phyloP scores from a whole-genome alignment of 2,329 filamentous ascomycete genomes.

The Sclerotinia spermophila region DNA sequence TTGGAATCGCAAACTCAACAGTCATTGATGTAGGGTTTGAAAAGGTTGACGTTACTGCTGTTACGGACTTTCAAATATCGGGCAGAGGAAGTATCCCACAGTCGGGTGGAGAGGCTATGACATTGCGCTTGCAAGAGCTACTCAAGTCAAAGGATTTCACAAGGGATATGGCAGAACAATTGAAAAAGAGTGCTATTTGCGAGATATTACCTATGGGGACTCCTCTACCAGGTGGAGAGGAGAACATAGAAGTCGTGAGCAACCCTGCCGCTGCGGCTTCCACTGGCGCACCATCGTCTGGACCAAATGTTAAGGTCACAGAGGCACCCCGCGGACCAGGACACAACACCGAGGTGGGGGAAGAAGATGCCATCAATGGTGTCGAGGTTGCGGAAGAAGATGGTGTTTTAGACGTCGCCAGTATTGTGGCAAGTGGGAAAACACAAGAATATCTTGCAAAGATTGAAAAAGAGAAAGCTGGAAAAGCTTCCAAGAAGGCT shows the following conservation, averaged over 20 bases:
- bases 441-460: conserved; percentile 79
- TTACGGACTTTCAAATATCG: conserved; percentile 76
- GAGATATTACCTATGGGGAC: conserved; percentile 60
- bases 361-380: conserved; percentile 40
- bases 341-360: conserved; percentile 28
- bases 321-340: conserved; percentile 30
- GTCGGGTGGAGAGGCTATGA: conserved; percentile 87
- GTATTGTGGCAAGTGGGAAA: conserved; percentile 76
- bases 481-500: conserved; percentile 43
- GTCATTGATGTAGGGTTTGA: conserved; percentile 88
- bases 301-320: conserved; percentile 36
- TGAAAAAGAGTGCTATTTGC: conserved; percentile 64
- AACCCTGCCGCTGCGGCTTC: conserved; percentile 37
- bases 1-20: conserved; percentile 71
- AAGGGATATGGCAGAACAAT: conserved; percentile 65
- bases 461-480: conserved; percentile 72
- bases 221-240: conserved; percentile 44
- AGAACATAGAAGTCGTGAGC: conserved; percentile 41
- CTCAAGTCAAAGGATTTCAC: conserved; percentile 58
- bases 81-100: conserved; percentile 56
- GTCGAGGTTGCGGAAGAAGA: conserved; percentile 54
- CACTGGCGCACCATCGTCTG: conserved; percentile 36
- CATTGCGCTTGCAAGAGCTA: conserved; percentile 65
- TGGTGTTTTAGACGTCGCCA: conserved; percentile 79
- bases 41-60: conserved; percentile 89